These are phyloP conservation scores for Escovopsis sp. DNA, from an alignment of 2,329 filamentous ascomycete genomes.

Conservation along the genomic window DNA sequence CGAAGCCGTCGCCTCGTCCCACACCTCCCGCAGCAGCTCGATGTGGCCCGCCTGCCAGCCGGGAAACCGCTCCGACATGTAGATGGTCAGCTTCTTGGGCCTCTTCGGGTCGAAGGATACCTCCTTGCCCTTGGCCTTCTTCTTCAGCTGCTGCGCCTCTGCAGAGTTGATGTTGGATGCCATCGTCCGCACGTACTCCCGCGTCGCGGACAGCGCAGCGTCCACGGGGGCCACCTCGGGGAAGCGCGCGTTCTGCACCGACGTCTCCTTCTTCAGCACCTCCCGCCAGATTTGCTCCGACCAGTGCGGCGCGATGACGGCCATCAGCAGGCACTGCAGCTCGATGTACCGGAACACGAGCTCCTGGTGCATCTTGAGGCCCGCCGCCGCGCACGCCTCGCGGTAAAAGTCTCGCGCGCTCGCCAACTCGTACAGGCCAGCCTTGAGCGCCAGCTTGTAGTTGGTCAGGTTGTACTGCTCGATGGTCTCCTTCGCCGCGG, in stretches of 20 bases:
- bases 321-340: conserved; percentile 68
- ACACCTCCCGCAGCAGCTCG: conserved; percentile 57
- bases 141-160: conserved; percentile 71
- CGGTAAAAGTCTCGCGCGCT: conserved; percentile 81
- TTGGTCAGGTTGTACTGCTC: conserved; percentile 65
- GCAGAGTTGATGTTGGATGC: conserved; percentile 65
- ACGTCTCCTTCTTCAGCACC: conserved; percentile 60
- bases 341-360: conserved; percentile 69
- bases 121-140: conserved; percentile 83
- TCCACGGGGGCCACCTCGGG: conserved; percentile 46
- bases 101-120: conserved; percentile 76
- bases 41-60: conserved; percentile 87
- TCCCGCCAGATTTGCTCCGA: conserved; percentile 89
- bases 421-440: conserved; percentile 81
- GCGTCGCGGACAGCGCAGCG: conserved; percentile 56
- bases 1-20: conserved; percentile 43
- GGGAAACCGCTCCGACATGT: conserved; percentile 64
- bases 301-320: conserved; percentile 84
- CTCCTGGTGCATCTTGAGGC: conserved; percentile 75
- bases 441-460: conserved; percentile 70
- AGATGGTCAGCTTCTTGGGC: conserved; percentile 83
- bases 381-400: conserved; percentile 60
- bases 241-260: conserved; percentile 57
- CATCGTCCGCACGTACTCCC: conserved; percentile 65
- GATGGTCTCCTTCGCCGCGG: conserved; percentile 61